Percentiles rank a stretch among this genome's conserved stretches.
These are phyloP conservation scores for Warburgia ugandensis DNA, from an alignment of 164 flowering plant genomes.

Conservation along the genomic window DNA sequence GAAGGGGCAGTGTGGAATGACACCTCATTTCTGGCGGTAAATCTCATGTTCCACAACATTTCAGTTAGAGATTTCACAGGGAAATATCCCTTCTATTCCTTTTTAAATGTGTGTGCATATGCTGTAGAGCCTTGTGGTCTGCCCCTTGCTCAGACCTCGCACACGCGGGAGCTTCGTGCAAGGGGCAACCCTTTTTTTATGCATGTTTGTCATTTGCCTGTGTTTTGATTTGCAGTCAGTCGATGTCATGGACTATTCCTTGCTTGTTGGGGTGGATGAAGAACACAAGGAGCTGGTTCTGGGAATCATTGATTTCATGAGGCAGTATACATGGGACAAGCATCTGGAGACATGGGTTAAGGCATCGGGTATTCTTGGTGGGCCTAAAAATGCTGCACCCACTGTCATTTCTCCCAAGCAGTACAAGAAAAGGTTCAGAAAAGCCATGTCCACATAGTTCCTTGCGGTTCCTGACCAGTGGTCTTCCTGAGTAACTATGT, in stretches of 20 bases:
- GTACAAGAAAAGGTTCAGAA: slow-evolving; percentile 80
- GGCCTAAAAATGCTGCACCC: slow-evolving; percentile 69
- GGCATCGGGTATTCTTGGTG: slow-evolving; percentile 72
- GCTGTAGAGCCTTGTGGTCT: no score
- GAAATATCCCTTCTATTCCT: no score
- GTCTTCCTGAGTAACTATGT: slow-evolving; percentile 39
- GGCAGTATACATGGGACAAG: slow-evolving; percentile 92
- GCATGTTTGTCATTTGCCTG: no score
- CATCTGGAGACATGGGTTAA: slow-evolving; percentile 90
- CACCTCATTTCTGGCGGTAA: slow-evolving; percentile 72
- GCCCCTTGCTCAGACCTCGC: no score
- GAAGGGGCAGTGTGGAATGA: slow-evolving; percentile 90
- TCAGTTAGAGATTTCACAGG: no score
- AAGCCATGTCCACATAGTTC: slow-evolving; percentile 81
- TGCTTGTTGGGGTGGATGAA: slow-evolving; percentile 77
- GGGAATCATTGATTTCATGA: slow-evolving; percentile 80
- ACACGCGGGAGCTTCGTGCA: no score
- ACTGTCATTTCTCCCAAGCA: slow-evolving; percentile 76
- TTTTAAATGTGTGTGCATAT: no score
- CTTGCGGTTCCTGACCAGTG: slow-evolving; percentile 74
- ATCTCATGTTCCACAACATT: no score
- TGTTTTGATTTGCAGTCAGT: slow-evolving; percentile 66
- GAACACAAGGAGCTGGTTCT: slow-evolving; percentile 64
- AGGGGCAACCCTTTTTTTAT: no score
- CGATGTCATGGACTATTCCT: slow-evolving; percentile 85